Percentiles rank a stretch among this genome's conserved stretches.
Evolutionary conservation across 495 filamentous ascomycete species (phyloP).

Genomic region (Viridothelium virens): DNA sequence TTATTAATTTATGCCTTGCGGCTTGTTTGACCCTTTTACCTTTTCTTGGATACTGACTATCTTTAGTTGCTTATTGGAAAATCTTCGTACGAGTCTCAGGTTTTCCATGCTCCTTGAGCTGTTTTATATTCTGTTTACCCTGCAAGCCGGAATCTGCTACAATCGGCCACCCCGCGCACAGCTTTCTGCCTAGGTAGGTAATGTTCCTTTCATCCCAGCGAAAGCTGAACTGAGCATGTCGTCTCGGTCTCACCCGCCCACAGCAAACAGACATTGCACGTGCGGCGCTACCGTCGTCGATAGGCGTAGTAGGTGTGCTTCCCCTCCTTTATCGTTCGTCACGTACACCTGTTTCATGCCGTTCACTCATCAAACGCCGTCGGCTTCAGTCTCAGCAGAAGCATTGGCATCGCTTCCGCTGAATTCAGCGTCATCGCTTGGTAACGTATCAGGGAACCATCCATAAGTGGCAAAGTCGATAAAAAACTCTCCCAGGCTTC

Average conservation of each 20-base stretch:
- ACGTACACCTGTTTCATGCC: background rate
- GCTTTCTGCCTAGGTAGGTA: too few relatives aligned
- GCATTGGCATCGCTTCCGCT: conserved; percentile 26
- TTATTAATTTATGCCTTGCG: background rate
- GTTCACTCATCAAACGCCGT: background rate
- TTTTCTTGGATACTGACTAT: background rate
- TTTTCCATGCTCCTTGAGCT: background rate
- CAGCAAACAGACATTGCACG: background rate
- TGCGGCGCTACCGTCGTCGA: background rate
- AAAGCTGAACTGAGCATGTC: background rate
- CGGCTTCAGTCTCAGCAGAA: background rate
- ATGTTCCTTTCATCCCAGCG: background rate
- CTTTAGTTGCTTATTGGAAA: background rate
- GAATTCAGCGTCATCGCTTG: conserved; percentile 29
- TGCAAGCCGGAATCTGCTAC: background rate
- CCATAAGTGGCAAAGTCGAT: conserved; percentile 32
- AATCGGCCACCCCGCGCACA: too few relatives aligned
- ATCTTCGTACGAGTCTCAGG: background rate
- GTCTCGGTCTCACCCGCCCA: background rate
- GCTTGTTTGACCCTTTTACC: background rate
- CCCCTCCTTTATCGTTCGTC: background rate
- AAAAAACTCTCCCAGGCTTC: conserved; percentile 31
- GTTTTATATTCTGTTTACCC: background rate
- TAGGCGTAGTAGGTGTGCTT: background rate
- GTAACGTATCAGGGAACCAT: conserved; percentile 36